These are phyloP conservation scores for Nannochloris sp. DNA, from an alignment of 139 green algal species.

Conservation along the genomic window DNA sequence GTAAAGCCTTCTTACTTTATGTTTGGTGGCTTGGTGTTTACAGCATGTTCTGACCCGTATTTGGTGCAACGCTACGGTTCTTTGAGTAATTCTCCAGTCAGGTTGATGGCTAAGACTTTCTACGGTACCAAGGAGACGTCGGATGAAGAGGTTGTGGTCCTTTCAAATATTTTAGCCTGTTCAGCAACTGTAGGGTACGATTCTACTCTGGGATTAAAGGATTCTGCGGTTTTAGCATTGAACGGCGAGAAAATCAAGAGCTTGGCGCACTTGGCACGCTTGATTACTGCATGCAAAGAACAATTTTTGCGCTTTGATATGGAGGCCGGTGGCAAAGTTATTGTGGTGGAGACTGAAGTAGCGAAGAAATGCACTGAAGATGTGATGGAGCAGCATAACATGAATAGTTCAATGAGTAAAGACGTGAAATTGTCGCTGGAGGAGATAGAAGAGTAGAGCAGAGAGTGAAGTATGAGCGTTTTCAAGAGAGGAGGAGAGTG, in stretches of 20 bases:
- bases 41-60: conserved; percentile 16
- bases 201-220: background rate
- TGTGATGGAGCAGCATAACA: conserved; percentile 52
- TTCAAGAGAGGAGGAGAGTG: too few species aligned
- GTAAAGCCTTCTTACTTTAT: conserved; percentile 22
- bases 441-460: too few species aligned
- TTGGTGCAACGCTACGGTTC: conserved; percentile 22
- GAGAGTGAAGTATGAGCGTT: too few species aligned
- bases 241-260: conserved; percentile 65
- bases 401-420: conserved; percentile 29
- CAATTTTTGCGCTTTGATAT: conserved; percentile 64
- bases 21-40: conserved; percentile 26
- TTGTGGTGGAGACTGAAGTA: conserved; percentile 49
- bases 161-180: conserved; percentile 70
- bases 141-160: conserved; percentile 56
- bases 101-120: conserved; percentile 19
- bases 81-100: conserved; percentile 14
- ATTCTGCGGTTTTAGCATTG: conserved; percentile 34
- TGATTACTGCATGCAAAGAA: conserved; percentile 40
- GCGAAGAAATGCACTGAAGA: conserved; percentile 35
- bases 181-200: conserved; percentile 82
- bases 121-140: background rate
- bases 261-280: conserved; percentile 64
- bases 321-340: conserved; percentile 49
- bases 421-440: too few species aligned